These are phyloP conservation scores for Cystobasidium tubakii DNA, from an alignment of 768 basidiomycete genomes.

Conservation along the genomic window DNA sequence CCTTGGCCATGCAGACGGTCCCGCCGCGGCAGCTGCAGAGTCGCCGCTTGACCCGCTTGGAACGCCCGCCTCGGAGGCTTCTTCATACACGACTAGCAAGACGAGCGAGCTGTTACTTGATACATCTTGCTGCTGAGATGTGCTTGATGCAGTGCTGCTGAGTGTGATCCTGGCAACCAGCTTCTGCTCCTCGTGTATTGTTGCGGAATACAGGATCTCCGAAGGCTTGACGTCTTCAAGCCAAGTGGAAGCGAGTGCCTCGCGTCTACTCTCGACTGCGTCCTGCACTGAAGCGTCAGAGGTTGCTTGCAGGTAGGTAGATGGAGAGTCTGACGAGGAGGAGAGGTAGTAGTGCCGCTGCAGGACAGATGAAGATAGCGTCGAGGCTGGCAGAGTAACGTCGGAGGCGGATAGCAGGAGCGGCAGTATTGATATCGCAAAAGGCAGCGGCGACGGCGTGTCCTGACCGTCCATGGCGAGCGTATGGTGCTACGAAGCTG, in stretches of 20 bases:
- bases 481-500: not conserved
- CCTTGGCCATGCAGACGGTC: not conserved
- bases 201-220: constrained; percentile 18
- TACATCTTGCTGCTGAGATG: not conserved
- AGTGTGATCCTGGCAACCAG: constrained; percentile 10
- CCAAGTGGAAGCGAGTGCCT: constrained; percentile 13
- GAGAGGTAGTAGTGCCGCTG: constrained; percentile 28
- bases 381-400: not conserved
- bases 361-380: constrained; percentile 12
- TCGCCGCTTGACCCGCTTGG: not conserved
- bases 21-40: not conserved
- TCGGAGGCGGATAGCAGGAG: not conserved
- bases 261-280: not conserved
- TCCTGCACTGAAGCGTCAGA: not conserved
- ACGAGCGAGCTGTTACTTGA: not conserved
- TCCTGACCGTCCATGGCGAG: not conserved
- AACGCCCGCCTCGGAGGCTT: not conserved
- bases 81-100: not conserved
- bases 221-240: constrained; percentile 15
- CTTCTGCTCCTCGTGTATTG: constrained; percentile 26
- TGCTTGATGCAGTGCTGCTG: not conserved
- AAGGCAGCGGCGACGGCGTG: constrained; percentile 10
- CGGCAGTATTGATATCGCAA: constrained; percentile 17
- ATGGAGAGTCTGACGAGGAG: not conserved
- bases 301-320: constrained; percentile 17